phyloP scores from a whole-genome alignment of 2,329 filamentous ascomycete genomes.

The Rhinocladiella mackenziei region DNA sequence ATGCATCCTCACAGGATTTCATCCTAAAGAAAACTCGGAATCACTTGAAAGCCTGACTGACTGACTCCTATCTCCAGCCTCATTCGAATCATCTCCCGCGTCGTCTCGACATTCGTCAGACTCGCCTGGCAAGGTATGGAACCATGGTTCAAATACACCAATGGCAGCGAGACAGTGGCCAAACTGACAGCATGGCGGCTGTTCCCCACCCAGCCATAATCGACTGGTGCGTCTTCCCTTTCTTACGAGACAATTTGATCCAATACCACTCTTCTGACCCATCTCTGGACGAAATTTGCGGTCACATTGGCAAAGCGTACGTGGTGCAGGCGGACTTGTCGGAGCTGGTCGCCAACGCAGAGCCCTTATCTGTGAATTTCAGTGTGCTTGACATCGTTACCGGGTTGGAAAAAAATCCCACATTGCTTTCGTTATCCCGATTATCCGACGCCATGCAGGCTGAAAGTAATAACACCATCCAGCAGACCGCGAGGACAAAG shows the following conservation, averaged over 20 bases:
- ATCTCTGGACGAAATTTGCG: slow-evolving; percentile 16
- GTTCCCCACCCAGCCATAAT: slow-evolving; percentile 20
- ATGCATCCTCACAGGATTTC: slow-evolving; percentile 2
- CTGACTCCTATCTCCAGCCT: slow-evolving; percentile 6
- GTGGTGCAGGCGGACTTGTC: slow-evolving; percentile 23
- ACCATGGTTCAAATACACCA: slow-evolving; percentile 17
- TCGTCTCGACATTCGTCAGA: slow-evolving; percentile 14
- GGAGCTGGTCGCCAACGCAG: slow-evolving; percentile 16
- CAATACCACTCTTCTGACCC: slow-evolving; percentile 19
- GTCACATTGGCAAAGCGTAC: slow-evolving; percentile 17
- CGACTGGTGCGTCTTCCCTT: slow-evolving; percentile 21
- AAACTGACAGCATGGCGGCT: slow-evolving; percentile 16
- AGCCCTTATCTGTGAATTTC: slow-evolving; percentile 13
- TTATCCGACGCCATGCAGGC: too few species aligned
- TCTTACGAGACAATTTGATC: slow-evolving; percentile 19
- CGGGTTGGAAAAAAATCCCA: slow-evolving; percentile 10
- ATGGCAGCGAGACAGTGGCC: slow-evolving; percentile 11
- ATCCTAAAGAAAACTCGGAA: background rate
- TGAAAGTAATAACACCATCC: background rate
- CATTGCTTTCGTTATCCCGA: too few species aligned
- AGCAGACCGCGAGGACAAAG: background rate
- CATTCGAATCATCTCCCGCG: slow-evolving; percentile 7
- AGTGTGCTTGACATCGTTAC: slow-evolving; percentile 15
- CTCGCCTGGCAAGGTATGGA: slow-evolving; percentile 15
- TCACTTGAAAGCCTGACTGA: too few species aligned